Evolutionary conservation across 2,329 filamentous ascomycete genomes (phyloP).

Genomic region (Pseudogymnoascus sp.): DNA sequence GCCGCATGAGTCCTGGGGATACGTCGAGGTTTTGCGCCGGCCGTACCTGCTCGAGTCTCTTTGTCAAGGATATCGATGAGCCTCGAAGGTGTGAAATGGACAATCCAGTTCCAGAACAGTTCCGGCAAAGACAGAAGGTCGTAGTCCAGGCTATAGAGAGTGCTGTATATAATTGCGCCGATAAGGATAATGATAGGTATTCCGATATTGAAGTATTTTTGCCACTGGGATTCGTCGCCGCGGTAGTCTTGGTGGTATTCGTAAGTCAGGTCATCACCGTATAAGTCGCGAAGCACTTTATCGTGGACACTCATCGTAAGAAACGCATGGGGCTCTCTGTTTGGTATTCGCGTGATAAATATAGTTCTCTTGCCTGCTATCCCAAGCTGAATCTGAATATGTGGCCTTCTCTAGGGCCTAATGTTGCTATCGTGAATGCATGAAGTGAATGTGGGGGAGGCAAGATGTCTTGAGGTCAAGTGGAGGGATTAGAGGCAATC

Average conservation of each 20-base stretch:
- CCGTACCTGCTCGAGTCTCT: constrained; percentile 16
- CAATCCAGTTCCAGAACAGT: constrained; percentile 52
- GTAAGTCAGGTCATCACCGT: constrained; percentile 23
- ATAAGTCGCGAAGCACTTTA: constrained; percentile 21
- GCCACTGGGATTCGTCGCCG: constrained; percentile 13
- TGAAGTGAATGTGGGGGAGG: neutral
- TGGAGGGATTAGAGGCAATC: constrained; percentile 6
- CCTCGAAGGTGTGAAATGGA: constrained; percentile 47
- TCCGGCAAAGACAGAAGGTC: constrained; percentile 35
- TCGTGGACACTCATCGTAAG: constrained; percentile 27
- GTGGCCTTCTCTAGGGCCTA: neutral
- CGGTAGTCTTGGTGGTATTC: constrained; percentile 29
- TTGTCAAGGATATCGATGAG: constrained; percentile 49
- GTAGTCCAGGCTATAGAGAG: constrained; percentile 26
- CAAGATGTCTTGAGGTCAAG: neutral
- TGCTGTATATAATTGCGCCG: constrained; percentile 24
- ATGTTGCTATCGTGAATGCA: neutral
- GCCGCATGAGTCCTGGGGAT: constrained; percentile 40
- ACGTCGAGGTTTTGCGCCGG: constrained; percentile 13
- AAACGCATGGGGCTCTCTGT: constrained; percentile 16
- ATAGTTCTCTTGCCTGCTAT: neutral
- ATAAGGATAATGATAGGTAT: constrained; percentile 23
- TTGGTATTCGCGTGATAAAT: neutral
- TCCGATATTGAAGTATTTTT: constrained; percentile 15
- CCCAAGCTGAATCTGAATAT: neutral